Base-by-base conservation (phyloP, 495 filamentous ascomycete species). In the Hypoxylon perforatum region DNA sequence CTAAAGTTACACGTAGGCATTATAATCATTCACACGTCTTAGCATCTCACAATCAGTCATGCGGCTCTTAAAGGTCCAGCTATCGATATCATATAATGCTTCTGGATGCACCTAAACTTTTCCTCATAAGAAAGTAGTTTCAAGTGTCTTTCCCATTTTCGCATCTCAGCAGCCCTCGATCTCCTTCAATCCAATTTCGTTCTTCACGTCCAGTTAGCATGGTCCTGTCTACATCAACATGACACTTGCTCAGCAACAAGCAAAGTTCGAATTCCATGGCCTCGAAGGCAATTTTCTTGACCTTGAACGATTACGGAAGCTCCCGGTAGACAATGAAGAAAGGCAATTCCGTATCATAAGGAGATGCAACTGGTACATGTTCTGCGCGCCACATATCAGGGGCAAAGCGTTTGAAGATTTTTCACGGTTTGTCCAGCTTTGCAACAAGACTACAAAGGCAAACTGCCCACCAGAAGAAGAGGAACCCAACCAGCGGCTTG, bases 321-420 rank as follows among this genome's bases (percentile, higher is more conserved):
- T 67, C 11, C 12, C 15, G n/a, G 5, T 36, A 2, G 17, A 41
- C 0, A 35, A 18, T 14, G 11, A 39, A 11, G 21, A 49, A 11
- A 55, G 64, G 3, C 51, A 49, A 14, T 4, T 9, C 3, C 57
- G 54, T 22, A 67, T 67, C 10, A 36, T 67, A 17, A 25, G 22
- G 8, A 57, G 64, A 44, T 67, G 64, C 30, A 67, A 67, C 12
- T 67, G 58, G 64, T 67, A 67, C 41, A 67, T 67, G 64, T 67
- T 62, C n/a, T 30, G 18, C 39, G 35, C 58, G 4, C 1, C 52
- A 11, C 1, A 25, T 12, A 57, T 58, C 30, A 67, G 57, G 14
- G 58, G 53, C 1, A 15, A 25, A 5, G 19, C 36, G 7, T 44
- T 30, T 22, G 4, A 28, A 15, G 10, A 47, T 17, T 7, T 2